phyloP scores from a whole-genome alignment of 1,139 yeast genomes.

The Magnusiomyces suaveolens region DNA sequence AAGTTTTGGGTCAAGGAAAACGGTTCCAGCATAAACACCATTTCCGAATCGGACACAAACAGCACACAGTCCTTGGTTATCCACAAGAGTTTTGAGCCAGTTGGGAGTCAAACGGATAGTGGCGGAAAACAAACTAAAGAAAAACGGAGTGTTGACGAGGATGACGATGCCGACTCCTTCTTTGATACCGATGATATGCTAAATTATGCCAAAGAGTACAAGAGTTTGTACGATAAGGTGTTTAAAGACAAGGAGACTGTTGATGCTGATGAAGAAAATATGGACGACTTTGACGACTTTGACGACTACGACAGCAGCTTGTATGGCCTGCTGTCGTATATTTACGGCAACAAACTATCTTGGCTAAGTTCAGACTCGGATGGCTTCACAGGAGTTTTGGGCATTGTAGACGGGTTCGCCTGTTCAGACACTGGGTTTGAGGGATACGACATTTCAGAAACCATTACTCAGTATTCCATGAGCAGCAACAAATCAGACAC shows the following conservation, averaged over 20 bases:
- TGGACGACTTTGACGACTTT: background rate
- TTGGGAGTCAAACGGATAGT: too few relatives aligned
- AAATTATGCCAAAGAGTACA: background rate
- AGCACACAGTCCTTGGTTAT: background rate
- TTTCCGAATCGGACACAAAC: background rate
- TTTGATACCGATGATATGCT: background rate
- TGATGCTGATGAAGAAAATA: constrained; percentile 2
- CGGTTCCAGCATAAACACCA: background rate
- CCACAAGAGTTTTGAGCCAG: background rate
- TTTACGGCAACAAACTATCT: background rate
- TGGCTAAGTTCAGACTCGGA: background rate
- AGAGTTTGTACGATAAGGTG: background rate
- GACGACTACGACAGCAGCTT: background rate
- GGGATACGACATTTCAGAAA: background rate
- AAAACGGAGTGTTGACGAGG: background rate
- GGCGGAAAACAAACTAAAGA: background rate
- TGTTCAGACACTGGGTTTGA: constrained; percentile 4
- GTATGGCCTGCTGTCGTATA: background rate
- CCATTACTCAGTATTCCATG: background rate
- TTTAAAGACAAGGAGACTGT: background rate
- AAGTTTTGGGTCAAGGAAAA: background rate
- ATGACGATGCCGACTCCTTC: background rate
- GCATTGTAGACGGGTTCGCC: constrained; percentile 1
- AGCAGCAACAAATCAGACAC: background rate
- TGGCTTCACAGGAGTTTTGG: constrained; percentile 8